Evolutionary conservation across 2,329 filamentous ascomycete genomes (phyloP).

Genomic region (Aaosphaeria arxii): DNA sequence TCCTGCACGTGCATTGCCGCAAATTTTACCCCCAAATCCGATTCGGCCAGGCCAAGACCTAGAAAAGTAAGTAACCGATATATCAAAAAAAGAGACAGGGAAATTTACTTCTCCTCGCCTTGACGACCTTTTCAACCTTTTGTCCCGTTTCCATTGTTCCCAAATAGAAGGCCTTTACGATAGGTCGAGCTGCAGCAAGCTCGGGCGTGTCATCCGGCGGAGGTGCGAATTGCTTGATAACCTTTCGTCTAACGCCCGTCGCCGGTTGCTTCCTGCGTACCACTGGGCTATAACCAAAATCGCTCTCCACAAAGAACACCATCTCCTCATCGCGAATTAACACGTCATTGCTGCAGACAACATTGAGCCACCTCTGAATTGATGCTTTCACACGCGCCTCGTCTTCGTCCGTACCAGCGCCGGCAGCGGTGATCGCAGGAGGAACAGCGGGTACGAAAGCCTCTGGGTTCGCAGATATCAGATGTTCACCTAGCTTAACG

Average conservation of each 20-base stretch:
- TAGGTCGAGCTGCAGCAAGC: constrained; percentile 80
- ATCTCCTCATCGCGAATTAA: constrained; percentile 96
- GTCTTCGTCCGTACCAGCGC: constrained; percentile 94
- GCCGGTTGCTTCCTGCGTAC: constrained; percentile 95
- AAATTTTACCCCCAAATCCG: constrained; percentile 89
- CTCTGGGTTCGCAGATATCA: constrained; percentile 97
- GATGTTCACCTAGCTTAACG: constrained; percentile 89
- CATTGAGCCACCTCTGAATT: constrained; percentile 93
- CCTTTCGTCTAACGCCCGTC: constrained; percentile 89
- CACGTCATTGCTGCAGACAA: constrained; percentile 86
- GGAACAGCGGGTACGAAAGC: constrained; percentile 91
- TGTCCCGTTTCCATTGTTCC: constrained; percentile 96
- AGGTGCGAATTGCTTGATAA: constrained; percentile 96
- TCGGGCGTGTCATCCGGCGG: constrained; percentile 97
- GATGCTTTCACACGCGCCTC: constrained; percentile 83
- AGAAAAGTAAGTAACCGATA: constrained; percentile 21
- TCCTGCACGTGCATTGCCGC: constrained; percentile 86
- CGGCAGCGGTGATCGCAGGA: constrained; percentile 89
- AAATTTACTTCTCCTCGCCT: constrained; percentile 74
- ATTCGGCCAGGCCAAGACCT: constrained; percentile 90
- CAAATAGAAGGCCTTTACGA: constrained; percentile 94
- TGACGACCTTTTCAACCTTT: constrained; percentile 92
- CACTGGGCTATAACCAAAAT: constrained; percentile 96
- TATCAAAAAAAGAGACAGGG: background rate
- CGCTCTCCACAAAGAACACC: constrained; percentile 97